Evolutionary conservation across 176 grass and related monocot species (phyloP).

Genomic region (Eremochloa ophiuroides): DNA sequence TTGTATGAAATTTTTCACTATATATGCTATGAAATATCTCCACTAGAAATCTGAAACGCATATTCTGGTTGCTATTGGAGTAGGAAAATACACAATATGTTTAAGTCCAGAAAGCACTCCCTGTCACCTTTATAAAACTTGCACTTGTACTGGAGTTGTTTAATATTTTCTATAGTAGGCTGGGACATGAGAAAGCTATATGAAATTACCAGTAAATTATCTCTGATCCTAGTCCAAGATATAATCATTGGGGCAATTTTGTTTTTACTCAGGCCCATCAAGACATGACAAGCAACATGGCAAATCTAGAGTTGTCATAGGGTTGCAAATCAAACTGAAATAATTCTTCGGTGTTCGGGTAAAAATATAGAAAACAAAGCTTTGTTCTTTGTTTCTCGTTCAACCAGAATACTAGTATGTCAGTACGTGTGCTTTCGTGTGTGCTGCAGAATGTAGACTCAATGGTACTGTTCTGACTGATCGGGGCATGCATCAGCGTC

Average conservation of each 20-base stretch:
- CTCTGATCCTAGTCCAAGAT: background rate
- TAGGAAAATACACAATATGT: background rate
- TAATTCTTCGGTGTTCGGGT: background rate
- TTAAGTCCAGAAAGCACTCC: background rate
- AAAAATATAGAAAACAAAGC: background rate
- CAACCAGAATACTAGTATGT: too few species aligned
- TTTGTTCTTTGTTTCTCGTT: background rate
- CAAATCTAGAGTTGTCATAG: background rate
- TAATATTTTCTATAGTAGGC: background rate
- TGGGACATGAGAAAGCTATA: background rate
- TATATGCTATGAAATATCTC: background rate
- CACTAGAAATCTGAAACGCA: background rate
- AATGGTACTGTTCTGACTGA: background rate
- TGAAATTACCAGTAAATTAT: background rate
- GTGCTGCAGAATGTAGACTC: background rate
- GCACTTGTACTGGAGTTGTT: background rate
- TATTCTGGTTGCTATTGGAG: background rate
- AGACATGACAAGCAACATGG: background rate
- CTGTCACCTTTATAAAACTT: background rate
- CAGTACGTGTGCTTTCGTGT: background rate
- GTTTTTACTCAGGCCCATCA: background rate
- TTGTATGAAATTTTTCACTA: background rate
- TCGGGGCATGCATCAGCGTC: conserved; percentile 9
- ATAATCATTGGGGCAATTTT: background rate
- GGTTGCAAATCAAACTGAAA: background rate